Conservation (phyloP, 805 yeast species). For the Candida maris region DNA sequence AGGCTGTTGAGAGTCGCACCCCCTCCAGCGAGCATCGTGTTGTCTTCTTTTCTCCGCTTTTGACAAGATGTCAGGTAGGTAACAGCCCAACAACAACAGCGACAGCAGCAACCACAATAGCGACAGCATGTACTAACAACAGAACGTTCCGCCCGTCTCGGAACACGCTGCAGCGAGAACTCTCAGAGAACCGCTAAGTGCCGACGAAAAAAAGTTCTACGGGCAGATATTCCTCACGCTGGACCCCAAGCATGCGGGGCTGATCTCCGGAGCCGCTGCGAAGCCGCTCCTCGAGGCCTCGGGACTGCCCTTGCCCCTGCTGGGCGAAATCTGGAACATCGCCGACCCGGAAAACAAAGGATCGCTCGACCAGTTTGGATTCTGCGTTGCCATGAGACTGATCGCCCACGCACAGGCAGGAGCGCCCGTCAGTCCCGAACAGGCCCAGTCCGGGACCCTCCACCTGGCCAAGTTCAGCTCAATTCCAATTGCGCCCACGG, state of each 20-base stretch:
- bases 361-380: conserved; percentile 72
- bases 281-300: conserved; percentile 80
- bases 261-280: conserved; percentile 85
- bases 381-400: conserved; percentile 81
- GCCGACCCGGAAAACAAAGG: conserved; percentile 92
- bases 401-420: conserved; percentile 86
- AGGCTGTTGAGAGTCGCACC: no score
- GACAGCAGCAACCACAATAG: no score
- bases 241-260: conserved; percentile 75
- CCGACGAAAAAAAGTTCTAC: conserved; percentile 73
- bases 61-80: conserved; percentile 14
- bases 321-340: conserved; percentile 92
- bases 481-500: conserved; percentile 33
- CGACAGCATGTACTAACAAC: no score
- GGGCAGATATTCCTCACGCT: conserved; percentile 73
- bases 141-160: neutral
- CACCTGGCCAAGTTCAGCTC: conserved; percentile 53
- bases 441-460: conserved; percentile 56
- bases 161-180: conserved; percentile 15
- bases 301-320: conserved; percentile 68
- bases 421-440: conserved; percentile 46
- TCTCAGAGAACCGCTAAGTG: conserved; percentile 42
- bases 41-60: no score
- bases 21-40: no score
- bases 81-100: no score